A percentile compares a stretch with the other conserved stretches of the same genome.
phyloP scores from a whole-genome alignment of 257 asterid species.

The Cynanchum wilfordii region DNA sequence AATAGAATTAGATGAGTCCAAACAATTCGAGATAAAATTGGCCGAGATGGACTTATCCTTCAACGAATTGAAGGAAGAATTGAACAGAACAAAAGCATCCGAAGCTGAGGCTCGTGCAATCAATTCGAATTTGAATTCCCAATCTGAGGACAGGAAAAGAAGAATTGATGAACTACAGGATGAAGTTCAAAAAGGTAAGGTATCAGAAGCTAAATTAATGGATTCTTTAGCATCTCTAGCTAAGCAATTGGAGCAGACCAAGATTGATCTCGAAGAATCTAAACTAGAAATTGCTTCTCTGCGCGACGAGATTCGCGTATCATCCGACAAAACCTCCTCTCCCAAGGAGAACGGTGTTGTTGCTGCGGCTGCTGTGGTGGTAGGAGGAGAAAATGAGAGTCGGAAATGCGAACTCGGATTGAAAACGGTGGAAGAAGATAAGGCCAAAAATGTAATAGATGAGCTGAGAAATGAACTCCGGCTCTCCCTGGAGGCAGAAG shows the following conservation, averaged over 20 bases:
- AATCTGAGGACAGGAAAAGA: constrained; percentile 26
- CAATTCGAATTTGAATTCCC: not conserved
- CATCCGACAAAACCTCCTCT: constrained; percentile 21
- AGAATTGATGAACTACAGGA: constrained; percentile 43
- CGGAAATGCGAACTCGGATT: constrained; percentile 28
- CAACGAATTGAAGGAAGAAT: constrained; percentile 36
- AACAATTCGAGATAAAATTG: constrained; percentile 29
- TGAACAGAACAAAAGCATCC: constrained; percentile 29
- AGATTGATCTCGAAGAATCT: constrained; percentile 49
- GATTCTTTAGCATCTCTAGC: constrained; percentile 32
- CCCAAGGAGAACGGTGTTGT: constrained; percentile 6
- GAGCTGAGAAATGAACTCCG: constrained; percentile 54
- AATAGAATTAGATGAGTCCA: constrained; percentile 30
- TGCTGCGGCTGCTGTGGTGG: not conserved
- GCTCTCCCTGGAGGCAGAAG: constrained; percentile 59
- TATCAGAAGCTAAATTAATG: constrained; percentile 32
- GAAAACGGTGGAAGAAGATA: constrained; percentile 29
- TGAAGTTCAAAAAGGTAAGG: constrained; percentile 34
- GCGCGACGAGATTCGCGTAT: constrained; percentile 28
- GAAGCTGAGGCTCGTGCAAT: constrained; percentile 17
- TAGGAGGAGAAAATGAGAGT: constrained; percentile 25
- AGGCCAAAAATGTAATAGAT: constrained; percentile 6
- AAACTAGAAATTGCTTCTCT: constrained; percentile 39
- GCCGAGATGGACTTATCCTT: constrained; percentile 31
- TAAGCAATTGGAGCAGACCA: constrained; percentile 39